Conservation (phyloP, 129 eudicot species). For the Arctium minus region DNA sequence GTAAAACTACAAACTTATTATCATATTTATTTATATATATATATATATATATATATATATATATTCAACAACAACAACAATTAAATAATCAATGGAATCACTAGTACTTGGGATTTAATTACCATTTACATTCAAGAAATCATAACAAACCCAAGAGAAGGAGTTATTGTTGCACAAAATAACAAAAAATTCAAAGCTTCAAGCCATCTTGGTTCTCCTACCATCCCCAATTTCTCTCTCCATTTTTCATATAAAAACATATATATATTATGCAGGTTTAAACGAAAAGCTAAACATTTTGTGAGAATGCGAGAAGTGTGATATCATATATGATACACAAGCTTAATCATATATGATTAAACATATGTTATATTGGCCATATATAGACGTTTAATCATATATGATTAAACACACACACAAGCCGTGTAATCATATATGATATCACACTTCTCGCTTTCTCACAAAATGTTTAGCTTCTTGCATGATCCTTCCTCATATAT, state of each 20-base stretch:
- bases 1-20: background rate
- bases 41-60: no score
- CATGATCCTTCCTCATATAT: no score
- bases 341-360: no score
- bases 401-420: no score
- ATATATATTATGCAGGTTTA: background rate
- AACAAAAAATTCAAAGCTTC: conserved; percentile 37
- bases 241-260: background rate
- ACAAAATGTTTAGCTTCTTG: no score
- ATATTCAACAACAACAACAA: background rate
- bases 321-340: no score
- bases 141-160: conserved; percentile 11
- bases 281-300: no score
- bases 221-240: conserved; percentile 21
- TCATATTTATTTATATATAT: background rate
- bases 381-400: no score
- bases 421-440: no score
- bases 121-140: conserved; percentile 15
- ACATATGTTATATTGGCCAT: no score
- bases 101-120: background rate
- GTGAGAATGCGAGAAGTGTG: no score
- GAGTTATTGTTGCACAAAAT: conserved; percentile 43
- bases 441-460: no score
- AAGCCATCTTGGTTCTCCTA: conserved; percentile 36
- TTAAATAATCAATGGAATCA: background rate